Evolutionary conservation across 2,329 filamentous ascomycete genomes (phyloP).

Genomic region (Meredithiella fracta): DNA sequence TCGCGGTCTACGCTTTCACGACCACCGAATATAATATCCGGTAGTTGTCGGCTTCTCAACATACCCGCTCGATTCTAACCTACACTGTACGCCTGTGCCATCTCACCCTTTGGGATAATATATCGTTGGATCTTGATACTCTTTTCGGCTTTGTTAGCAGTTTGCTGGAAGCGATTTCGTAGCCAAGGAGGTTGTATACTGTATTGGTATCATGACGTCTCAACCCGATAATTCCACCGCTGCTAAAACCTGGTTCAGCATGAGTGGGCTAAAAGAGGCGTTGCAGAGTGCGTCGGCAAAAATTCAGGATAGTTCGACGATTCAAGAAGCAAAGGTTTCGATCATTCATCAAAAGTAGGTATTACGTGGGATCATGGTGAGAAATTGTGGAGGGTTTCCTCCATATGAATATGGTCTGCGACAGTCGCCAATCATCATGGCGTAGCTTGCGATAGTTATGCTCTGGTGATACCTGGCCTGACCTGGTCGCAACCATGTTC

Average conservation of each 20-base stretch:
- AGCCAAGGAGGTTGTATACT: background rate
- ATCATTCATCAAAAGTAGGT: slow-evolving; percentile 43
- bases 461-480: too few species aligned
- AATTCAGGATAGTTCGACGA: slow-evolving; percentile 7
- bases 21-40: too few species aligned
- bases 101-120: too few species aligned
- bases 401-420: background rate
- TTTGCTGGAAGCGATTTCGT: too few species aligned
- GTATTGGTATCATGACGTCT: slow-evolving; percentile 4
- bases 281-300: slow-evolving; percentile 9
- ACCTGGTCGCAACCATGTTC: background rate
- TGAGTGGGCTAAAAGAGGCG: slow-evolving; percentile 10
- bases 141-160: too few species aligned
- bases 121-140: too few species aligned
- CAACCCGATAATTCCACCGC: slow-evolving; percentile 1
- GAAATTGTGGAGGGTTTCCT: background rate
- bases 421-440: background rate
- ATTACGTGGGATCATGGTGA: background rate
- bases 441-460: too few species aligned
- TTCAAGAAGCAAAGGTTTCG: slow-evolving; percentile 28
- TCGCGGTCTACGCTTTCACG: too few species aligned
- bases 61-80: too few species aligned
- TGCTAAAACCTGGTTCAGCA: slow-evolving; percentile 11
- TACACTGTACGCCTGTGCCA: too few species aligned
- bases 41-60: too few species aligned